phyloP scores from a whole-genome alignment of 2,329 filamentous ascomycete species.

The Xylariaceae sp. region DNA sequence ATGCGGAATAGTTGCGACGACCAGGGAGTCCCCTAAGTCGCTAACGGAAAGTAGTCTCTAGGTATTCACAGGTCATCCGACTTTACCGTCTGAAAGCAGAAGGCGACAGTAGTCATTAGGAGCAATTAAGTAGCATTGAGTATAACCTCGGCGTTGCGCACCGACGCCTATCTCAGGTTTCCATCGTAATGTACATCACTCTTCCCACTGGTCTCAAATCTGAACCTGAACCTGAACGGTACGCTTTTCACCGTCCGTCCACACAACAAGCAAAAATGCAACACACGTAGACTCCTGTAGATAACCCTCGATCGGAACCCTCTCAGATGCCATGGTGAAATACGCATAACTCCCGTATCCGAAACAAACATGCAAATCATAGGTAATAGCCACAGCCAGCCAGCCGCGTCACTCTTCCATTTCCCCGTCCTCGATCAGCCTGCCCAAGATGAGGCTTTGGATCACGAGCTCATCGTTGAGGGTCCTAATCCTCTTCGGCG shows the following conservation, averaged over 20 bases:
- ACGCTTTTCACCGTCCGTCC: constrained; percentile 4
- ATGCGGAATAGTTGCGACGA: no score
- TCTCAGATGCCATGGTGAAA: constrained; percentile 6
- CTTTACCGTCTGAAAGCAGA: no score
- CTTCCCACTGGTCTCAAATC: neutral
- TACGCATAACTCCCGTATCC: constrained; percentile 7
- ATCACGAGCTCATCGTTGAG: constrained; percentile 86
- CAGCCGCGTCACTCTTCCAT: constrained; percentile 37
- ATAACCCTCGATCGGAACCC: constrained; percentile 15
- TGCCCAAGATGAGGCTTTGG: constrained; percentile 88
- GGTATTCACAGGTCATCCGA: neutral
- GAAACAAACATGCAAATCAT: neutral
- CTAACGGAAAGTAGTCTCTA: no score
- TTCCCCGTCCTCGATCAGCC: constrained; percentile 68
- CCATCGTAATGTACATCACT: neutral
- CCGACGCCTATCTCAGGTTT: no score
- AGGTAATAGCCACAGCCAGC: neutral
- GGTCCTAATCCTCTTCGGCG: constrained; percentile 61
- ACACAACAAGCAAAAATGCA: constrained; percentile 4
- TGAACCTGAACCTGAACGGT: neutral
- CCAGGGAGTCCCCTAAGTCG: no score
- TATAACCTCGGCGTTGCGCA: neutral
- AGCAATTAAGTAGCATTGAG: neutral
- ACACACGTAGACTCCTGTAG: constrained; percentile 15
- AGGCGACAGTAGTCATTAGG: neutral